Evolutionary conservation across 2,329 filamentous ascomycete species (phyloP).

Genomic region (Fusarium sp.): DNA sequence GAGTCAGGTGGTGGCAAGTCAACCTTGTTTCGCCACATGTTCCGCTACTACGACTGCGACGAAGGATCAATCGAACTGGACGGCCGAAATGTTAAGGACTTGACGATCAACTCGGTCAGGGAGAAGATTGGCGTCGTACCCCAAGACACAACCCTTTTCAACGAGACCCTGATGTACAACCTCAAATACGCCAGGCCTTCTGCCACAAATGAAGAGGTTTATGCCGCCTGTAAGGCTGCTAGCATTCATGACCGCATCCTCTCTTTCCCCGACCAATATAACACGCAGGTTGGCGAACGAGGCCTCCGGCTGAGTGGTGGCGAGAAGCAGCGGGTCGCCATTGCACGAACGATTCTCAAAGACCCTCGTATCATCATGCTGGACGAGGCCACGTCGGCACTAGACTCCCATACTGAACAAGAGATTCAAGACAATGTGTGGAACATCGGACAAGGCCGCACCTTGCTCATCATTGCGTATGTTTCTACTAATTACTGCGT

Average conservation of each 20-base stretch:
- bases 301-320: slow-evolving; percentile 88
- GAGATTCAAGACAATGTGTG: slow-evolving; percentile 90
- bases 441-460: slow-evolving; percentile 84
- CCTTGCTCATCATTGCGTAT: slow-evolving; percentile 93
- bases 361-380: slow-evolving; percentile 91
- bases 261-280: slow-evolving; percentile 86
- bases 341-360: slow-evolving; percentile 92
- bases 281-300: slow-evolving; percentile 91
- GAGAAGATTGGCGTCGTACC: slow-evolving; percentile 94
- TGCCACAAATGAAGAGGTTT: slow-evolving; percentile 84
- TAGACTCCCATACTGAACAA: slow-evolving; percentile 92
- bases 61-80: slow-evolving; percentile 86
- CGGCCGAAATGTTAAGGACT: slow-evolving; percentile 81
- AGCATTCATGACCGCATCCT: slow-evolving; percentile 94
- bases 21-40: slow-evolving; percentile 93
- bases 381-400: slow-evolving; percentile 90
- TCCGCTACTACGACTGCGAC: slow-evolving; percentile 92
- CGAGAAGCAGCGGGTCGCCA: slow-evolving; percentile 93
- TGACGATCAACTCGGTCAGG: slow-evolving; percentile 94
- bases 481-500: slow-evolving; percentile 45
- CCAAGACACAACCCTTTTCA: slow-evolving; percentile 95
- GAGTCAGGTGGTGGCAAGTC: slow-evolving; percentile 98
- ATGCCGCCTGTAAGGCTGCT: slow-evolving; percentile 82
- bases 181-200: slow-evolving; percentile 86
- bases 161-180: slow-evolving; percentile 95